Base-by-base conservation (phyloP, 306 rosid genomes). In the Castanospermum australe region DNA sequence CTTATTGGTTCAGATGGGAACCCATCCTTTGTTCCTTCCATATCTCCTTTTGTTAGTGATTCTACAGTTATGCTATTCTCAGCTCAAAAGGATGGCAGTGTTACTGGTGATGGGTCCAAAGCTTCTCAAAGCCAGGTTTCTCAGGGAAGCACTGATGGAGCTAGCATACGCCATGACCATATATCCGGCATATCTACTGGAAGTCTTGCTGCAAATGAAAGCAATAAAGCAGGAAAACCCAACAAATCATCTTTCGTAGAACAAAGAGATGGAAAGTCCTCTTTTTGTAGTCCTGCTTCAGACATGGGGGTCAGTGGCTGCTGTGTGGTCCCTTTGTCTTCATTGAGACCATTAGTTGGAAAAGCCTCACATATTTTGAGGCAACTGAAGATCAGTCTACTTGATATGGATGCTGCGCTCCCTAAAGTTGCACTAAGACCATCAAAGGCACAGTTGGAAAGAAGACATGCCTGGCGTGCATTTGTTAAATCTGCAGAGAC, bases 401-500 rank as follows among this genome's bases (percentile, higher is more conserved):
- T 93, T 80, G 98, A 96, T 62, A 93, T 96, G 88, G 98, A 96
- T 71, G 99, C 99, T 78, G 91, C 92, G 11, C 89, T 96, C 41
- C 89, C 93, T 14, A 88, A 90, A 42, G 90, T 84, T 80, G 94
- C 96, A 76, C 45, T 96, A 30, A 89, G 92, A 87, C 91, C 91
- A 55, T 91, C 99, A 57, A 96, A 88, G 84, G 83, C 88, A 15
- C 83, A 61, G 41, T 71, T 76, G 17, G 90, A 87, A 59, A 87
- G 92, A 86, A 91, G 99, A 89, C 88, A 92, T 86, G 97, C 99
- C 33, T 96, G 99, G 99, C 93, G 96, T 22, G 82, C 88, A 35
- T 96, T 93, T 78, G 92, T 90, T n/a, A 96, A 93, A 87, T 90
- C 96, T 75, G 93, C 99, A 22, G 59, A 79, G 76, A 93, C 98